Evolutionary conservation across 108 stramenopile species (phyloP).

Genomic region (Bacterosira constricta): DNA sequence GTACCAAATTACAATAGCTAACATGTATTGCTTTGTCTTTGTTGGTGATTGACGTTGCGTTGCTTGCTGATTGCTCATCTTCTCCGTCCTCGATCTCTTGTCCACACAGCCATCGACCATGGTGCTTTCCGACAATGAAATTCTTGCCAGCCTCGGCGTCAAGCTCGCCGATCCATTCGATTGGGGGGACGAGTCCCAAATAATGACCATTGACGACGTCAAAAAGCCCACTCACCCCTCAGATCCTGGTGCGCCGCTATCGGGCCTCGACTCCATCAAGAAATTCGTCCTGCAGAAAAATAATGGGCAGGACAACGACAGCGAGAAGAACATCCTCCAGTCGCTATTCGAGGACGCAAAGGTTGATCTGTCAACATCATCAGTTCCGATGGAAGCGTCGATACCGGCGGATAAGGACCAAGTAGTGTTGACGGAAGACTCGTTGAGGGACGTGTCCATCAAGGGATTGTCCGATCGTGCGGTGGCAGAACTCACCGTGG

Average conservation of each 20-base stretch:
- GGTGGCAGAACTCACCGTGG: conserved; percentile 39
- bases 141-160: conserved; percentile 25
- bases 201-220: not conserved
- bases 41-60: too few relatives aligned
- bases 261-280: conserved; percentile 40
- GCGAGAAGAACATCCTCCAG: conserved; percentile 20
- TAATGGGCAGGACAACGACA: not conserved
- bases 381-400: conserved; percentile 6
- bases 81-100: too few relatives aligned
- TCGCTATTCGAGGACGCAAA: conserved; percentile 24
- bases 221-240: not conserved
- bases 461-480: conserved; percentile 48
- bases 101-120: too few relatives aligned
- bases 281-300: conserved; percentile 19
- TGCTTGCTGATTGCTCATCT: too few relatives aligned
- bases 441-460: conserved; percentile 41
- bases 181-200: conserved; percentile 33
- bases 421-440: not conserved
- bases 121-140: conserved; percentile 10
- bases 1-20: too few relatives aligned
- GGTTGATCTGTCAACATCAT: conserved; percentile 1
- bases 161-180: conserved; percentile 16
- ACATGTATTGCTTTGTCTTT: too few relatives aligned
- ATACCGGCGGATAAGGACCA: conserved; percentile 1
- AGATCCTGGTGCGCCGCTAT: conserved; percentile 4